Evolutionary conservation across 208 protist species (phyloP), one percentile per base, ranked within the genome.

Genomic region (Herpetomonas tarakana): DNA sequence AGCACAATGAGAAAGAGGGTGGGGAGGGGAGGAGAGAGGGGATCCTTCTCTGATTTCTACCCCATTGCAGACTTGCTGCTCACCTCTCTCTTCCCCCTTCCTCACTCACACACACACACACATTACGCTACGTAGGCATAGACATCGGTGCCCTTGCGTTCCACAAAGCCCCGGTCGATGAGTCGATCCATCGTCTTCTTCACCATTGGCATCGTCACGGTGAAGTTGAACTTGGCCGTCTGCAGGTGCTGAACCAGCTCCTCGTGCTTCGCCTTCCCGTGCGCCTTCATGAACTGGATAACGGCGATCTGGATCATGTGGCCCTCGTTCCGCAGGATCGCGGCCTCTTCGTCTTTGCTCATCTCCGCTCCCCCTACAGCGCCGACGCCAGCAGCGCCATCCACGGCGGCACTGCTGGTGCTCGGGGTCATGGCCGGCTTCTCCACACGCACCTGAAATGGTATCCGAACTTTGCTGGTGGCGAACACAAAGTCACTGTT

Each of bases 161-260:
- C 78, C 19, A 99, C 28, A 68, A 98, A 98, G 24, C 97, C 96
- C 19, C 96, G 87, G 19, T 98, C 94, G 52, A 98, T 95, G 44
- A 99, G 70, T 41, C 70, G 83, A 58, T 98, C 96, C 6, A 98
- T 91, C 4, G 88, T 59, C 63, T 94, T 94, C 79, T 99, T 99
- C 24, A 99, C 28, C 26, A 83, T 71, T 3, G 69, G 59, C 22
- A 75, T 59, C 35, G 95, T 84, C 24, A 96, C 73, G 6, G 83
- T 71, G 59, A 98, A 98, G 22, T 85, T 83, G 19, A 98, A 70
- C 54, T 77, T 68, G 44, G 79, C 67, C 19, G 92, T 65, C 22
- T 61, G 61, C 2, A 98, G 53, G 51, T 86, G 88, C 25, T 61
- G 38, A 2, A 98, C 67, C n/a, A 99, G 78, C 11, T 86, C 70